Evolutionary conservation across 2,329 filamentous ascomycete genomes (phyloP).

Genomic region (Coniochaeta sp.): DNA sequence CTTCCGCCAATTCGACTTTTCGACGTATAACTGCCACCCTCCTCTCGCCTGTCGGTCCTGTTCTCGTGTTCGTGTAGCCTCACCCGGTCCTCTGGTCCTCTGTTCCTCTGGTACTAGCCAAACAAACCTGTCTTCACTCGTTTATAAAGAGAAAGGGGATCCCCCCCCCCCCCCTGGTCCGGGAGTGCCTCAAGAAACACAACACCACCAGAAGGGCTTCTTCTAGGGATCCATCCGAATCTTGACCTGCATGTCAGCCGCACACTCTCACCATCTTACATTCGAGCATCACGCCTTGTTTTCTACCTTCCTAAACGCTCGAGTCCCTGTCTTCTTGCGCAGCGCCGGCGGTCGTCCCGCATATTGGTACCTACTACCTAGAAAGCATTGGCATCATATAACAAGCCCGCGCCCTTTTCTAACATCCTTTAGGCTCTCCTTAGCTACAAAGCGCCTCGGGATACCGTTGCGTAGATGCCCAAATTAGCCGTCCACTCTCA

Average conservation of each 20-base stretch:
- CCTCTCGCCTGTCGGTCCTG: neutral
- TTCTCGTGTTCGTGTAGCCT: neutral
- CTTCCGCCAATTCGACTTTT: no score
- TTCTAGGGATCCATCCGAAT: no score
- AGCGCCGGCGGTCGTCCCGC: neutral
- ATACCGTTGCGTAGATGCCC: neutral
- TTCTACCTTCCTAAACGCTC: neutral
- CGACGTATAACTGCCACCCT: conserved; percentile 1
- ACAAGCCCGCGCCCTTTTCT: no score
- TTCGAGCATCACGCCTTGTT: neutral
- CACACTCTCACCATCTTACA: neutral
- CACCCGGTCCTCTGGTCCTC: neutral
- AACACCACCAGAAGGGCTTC: no score
- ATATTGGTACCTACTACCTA: neutral
- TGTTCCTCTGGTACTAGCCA: no score
- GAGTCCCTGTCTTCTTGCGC: neutral
- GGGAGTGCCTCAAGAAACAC: neutral
- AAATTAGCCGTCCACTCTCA: neutral
- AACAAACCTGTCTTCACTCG: neutral
- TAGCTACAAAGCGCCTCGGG: neutral
- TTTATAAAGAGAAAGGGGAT: neutral
- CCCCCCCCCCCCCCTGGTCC: no score
- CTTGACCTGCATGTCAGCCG: neutral
- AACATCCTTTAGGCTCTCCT: neutral
- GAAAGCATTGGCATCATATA: no score